Conservation (phyloP, 768 basidiomycete species). For the Suillus luteus region DNA sequence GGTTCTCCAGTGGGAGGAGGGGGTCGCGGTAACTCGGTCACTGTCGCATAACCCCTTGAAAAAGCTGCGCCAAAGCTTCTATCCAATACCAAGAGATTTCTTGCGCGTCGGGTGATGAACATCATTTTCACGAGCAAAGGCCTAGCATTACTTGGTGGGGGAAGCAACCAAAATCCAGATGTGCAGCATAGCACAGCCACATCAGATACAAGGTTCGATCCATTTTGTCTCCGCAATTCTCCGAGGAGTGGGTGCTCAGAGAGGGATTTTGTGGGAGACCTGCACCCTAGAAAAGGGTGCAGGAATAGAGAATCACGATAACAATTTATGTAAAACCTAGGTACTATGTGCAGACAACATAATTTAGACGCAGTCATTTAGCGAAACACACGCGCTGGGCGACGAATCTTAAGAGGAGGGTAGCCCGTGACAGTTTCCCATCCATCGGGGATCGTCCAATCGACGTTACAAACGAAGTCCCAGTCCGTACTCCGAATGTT, state of each 20-base stretch:
- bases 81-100: neutral
- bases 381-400: neutral
- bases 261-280: no score
- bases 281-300: no score
- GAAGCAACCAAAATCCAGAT: neutral
- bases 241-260: no score
- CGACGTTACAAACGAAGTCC: slow-evolving; percentile 66
- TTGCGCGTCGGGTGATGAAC: neutral
- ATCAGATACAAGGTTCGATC: neutral
- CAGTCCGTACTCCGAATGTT: slow-evolving; percentile 67
- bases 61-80: slow-evolving; percentile 5
- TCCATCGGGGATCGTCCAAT: slow-evolving; percentile 70
- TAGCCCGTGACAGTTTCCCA: slow-evolving; percentile 79
- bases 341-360: neutral
- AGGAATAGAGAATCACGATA: neutral
- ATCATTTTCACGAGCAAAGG: neutral
- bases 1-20: slow-evolving; percentile 33
- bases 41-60: slow-evolving; percentile 21
- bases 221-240: neutral
- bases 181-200: slow-evolving; percentile 5
- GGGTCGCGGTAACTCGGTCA: slow-evolving; percentile 24
- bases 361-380: neutral
- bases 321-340: neutral
- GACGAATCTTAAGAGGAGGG: slow-evolving; percentile 38
- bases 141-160: neutral